Evolutionary conservation across 2,329 filamentous ascomycete genomes (phyloP).

Genomic region (Colletotrichum spinosum): DNA sequence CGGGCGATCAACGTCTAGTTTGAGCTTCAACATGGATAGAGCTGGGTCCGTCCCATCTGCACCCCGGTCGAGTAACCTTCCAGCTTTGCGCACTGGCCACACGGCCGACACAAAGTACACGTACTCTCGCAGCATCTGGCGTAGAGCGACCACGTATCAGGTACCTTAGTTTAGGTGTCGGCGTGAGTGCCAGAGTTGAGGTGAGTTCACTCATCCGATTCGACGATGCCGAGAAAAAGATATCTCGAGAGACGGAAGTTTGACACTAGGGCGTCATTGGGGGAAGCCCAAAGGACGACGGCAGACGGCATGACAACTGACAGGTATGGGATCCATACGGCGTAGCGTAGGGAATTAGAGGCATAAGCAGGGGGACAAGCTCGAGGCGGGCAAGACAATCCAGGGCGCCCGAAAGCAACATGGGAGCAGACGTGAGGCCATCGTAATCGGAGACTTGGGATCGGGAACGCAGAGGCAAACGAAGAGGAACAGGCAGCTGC

Average conservation of each 20-base stretch:
- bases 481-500: no score
- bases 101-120: constrained; percentile 20
- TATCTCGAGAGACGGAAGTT: background rate
- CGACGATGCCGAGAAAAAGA: background rate
- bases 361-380: constrained; percentile 24
- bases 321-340: background rate
- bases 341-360: background rate
- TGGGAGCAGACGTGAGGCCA: constrained; percentile 29
- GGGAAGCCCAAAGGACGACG: background rate
- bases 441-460: constrained; percentile 15
- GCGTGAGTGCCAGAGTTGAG: constrained; percentile 5
- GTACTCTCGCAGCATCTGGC: constrained; percentile 11
- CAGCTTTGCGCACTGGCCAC: constrained; percentile 30
- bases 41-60: constrained; percentile 32
- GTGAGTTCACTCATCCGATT: constrained; percentile 4
- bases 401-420: constrained; percentile 24
- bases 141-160: constrained; percentile 25
- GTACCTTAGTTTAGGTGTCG: constrained; percentile 24
- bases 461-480: no score
- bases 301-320: constrained; percentile 20
- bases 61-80: constrained; percentile 31
- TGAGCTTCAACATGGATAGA: constrained; percentile 36
- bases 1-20: constrained; percentile 34
- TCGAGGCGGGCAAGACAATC: constrained; percentile 30
- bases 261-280: background rate